These are phyloP conservation scores for Colletotrichum liaoningense DNA, from an alignment of 2,329 filamentous ascomycete species.

Conservation along the genomic window DNA sequence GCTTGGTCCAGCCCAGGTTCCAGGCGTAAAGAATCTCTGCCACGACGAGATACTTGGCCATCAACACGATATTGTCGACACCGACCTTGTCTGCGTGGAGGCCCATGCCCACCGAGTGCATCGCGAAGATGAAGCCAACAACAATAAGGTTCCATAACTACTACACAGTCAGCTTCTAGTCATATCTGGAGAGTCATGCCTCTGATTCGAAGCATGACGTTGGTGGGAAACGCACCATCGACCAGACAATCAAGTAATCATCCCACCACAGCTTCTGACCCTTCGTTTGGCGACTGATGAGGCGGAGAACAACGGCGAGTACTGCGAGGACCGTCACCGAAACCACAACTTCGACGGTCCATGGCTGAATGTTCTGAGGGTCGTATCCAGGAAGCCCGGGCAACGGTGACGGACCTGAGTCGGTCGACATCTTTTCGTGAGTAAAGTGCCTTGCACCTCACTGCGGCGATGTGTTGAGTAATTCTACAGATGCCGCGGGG, in stretches of 20 bases:
- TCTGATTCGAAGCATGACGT: too few species aligned
- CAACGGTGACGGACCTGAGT: slow-evolving; percentile 23
- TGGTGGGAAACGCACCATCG: slow-evolving; percentile 50
- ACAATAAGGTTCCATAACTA: slow-evolving; percentile 55
- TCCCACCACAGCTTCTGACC: slow-evolving; percentile 61
- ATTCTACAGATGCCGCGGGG: slow-evolving; percentile 4
- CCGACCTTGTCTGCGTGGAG: slow-evolving; percentile 55
- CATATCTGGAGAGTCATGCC: not conserved
- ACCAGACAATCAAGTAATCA: slow-evolving; percentile 61
- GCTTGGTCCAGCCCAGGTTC: slow-evolving; percentile 61
- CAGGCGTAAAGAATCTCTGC: slow-evolving; percentile 61
- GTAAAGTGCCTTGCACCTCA: not conserved
- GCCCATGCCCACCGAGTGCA: slow-evolving; percentile 59
- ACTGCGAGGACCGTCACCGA: slow-evolving; percentile 55
- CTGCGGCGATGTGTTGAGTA: not conserved
- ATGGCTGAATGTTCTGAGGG: slow-evolving; percentile 53
- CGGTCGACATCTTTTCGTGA: slow-evolving; percentile 15
- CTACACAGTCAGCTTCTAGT: not conserved
- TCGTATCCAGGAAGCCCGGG: slow-evolving; percentile 47
- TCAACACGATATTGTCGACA: slow-evolving; percentile 50
- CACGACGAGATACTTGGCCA: slow-evolving; percentile 59
- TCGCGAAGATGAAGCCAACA: slow-evolving; percentile 60
- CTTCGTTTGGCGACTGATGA: slow-evolving; percentile 55
- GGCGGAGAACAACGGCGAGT: slow-evolving; percentile 50
- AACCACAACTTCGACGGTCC: slow-evolving; percentile 52